phyloP scores from a whole-genome alignment of 495 filamentous ascomycete genomes.

The Zalerion maritima region DNA sequence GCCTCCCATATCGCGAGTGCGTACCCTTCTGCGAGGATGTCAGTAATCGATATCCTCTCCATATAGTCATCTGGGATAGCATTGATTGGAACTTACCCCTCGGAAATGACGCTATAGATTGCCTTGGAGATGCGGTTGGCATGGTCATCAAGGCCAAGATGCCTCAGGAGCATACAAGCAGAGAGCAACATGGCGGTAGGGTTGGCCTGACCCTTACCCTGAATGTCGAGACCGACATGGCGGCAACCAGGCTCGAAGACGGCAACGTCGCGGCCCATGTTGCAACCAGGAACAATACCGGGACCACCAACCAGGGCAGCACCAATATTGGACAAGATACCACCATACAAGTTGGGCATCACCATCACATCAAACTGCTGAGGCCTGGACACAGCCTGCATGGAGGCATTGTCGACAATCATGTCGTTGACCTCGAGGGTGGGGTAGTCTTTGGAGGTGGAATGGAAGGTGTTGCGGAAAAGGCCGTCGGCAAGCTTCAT shows the following conservation, averaged over 20 bases:
- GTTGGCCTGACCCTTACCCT: slow-evolving; percentile 98
- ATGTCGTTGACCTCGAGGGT: slow-evolving; percentile 91
- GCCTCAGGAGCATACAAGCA: slow-evolving; percentile 89
- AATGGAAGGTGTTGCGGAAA: slow-evolving; percentile 93
- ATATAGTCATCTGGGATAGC: neutral
- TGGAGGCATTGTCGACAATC: slow-evolving; percentile 99
- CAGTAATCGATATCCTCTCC: slow-evolving; percentile 9
- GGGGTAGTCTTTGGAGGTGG: slow-evolving; percentile 81
- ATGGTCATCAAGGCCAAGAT: slow-evolving; percentile 92
- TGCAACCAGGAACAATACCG: slow-evolving; percentile 93
- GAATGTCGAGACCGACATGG: slow-evolving; percentile 97
- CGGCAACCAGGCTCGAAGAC: slow-evolving; percentile 98
- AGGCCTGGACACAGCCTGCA: slow-evolving; percentile 90
- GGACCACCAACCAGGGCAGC: slow-evolving; percentile 97
- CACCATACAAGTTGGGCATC: slow-evolving; percentile 98
- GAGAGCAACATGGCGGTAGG: slow-evolving; percentile 90
- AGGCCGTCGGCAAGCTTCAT: slow-evolving; percentile 99
- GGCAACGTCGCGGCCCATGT: slow-evolving; percentile 96
- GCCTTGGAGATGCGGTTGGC: slow-evolving; percentile 96
- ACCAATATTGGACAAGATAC: slow-evolving; percentile 96
- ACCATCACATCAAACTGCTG: slow-evolving; percentile 99
- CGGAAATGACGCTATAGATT: slow-evolving; percentile 87
- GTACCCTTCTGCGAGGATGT: slow-evolving; percentile 45
- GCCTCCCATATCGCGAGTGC: slow-evolving; percentile 93
- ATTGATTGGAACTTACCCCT: slow-evolving; percentile 51